Conservation (phyloP, 352 stramenopile species). For the Globisporangium viniferum region DNA sequence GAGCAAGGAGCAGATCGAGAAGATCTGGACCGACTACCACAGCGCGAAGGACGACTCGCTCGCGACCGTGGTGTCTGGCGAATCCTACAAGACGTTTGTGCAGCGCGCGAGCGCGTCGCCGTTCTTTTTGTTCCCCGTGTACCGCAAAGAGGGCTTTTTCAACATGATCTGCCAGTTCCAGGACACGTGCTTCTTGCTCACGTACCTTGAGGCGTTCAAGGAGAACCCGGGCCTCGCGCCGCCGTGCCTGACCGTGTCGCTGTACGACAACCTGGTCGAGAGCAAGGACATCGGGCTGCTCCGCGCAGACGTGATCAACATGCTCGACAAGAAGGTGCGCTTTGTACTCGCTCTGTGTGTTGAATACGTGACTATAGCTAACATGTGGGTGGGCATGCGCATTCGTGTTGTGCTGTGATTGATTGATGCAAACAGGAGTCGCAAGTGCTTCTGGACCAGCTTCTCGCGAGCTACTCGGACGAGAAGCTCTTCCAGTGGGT, state of each 20-base stretch:
- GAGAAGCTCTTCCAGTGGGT: constrained; percentile 68
- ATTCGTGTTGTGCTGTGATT: background rate
- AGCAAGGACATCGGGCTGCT: constrained; percentile 74
- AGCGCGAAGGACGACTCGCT: constrained; percentile 69
- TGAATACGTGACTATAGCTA: background rate
- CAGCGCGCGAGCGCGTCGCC: constrained; percentile 51
- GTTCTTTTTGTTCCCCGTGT: constrained; percentile 84
- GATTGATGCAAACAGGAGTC: constrained; percentile 39
- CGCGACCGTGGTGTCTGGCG: constrained; percentile 38
- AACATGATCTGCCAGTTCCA: constrained; percentile 90
- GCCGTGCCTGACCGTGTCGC: constrained; percentile 76
- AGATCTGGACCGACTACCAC: constrained; percentile 84
- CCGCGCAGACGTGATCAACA: constrained; percentile 81
- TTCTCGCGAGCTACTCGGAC: constrained; percentile 68
- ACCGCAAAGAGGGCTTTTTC: constrained; percentile 83
- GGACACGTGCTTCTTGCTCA: constrained; percentile 86
- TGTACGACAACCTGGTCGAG: constrained; percentile 71
- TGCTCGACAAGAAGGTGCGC: constrained; percentile 74
- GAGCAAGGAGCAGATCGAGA: constrained; percentile 44
- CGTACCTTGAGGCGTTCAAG: constrained; percentile 86
- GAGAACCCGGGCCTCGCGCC: constrained; percentile 73
- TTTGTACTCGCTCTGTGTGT: background rate
- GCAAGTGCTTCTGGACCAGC: constrained; percentile 53
- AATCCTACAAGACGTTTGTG: constrained; percentile 42
- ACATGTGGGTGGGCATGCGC: background rate